A percentile compares a stretch with the other conserved stretches of the same genome.
Evolutionary conservation across 2,329 filamentous ascomycete species (phyloP).

Genomic region (Pseudogymnoascus sp.): DNA sequence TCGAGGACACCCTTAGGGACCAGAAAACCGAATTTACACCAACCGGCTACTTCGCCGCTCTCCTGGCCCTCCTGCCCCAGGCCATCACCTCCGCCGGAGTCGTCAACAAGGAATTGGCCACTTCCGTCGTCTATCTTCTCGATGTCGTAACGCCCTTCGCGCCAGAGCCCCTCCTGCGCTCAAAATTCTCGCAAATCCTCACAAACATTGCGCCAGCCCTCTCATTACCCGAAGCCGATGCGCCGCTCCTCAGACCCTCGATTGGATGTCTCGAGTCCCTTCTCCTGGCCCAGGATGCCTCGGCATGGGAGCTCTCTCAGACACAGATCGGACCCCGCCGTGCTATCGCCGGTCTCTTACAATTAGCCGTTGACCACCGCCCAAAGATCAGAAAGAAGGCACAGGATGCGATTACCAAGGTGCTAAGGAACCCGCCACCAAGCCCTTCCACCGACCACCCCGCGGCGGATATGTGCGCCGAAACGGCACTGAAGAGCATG

Average conservation of each 20-base stretch:
- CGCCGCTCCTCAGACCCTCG: slow-evolving; percentile 74
- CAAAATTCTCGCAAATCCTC: slow-evolving; percentile 92
- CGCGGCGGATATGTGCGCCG: slow-evolving; percentile 91
- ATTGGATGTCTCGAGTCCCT: slow-evolving; percentile 93
- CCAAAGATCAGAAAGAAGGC: slow-evolving; percentile 93
- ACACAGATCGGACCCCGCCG: slow-evolving; percentile 77
- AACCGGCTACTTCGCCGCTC: slow-evolving; percentile 92
- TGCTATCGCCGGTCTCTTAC: slow-evolving; percentile 78
- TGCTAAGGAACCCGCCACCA: slow-evolving; percentile 78
- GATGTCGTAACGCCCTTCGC: slow-evolving; percentile 82
- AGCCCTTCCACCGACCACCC: slow-evolving; percentile 91
- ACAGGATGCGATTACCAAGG: slow-evolving; percentile 76
- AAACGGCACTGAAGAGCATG: slow-evolving; percentile 75
- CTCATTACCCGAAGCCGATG: slow-evolving; percentile 71
- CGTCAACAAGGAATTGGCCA: slow-evolving; percentile 72
- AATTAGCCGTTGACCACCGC: slow-evolving; percentile 73
- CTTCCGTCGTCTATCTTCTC: slow-evolving; percentile 88
- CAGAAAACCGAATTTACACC: slow-evolving; percentile 76
- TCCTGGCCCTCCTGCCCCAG: slow-evolving; percentile 78
- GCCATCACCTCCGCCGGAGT: slow-evolving; percentile 56
- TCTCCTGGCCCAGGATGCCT: slow-evolving; percentile 76
- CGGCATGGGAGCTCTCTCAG: slow-evolving; percentile 79
- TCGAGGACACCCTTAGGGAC: slow-evolving; percentile 86
- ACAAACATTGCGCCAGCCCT: slow-evolving; percentile 77
- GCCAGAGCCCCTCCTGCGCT: slow-evolving; percentile 77